phyloP scores from a whole-genome alignment of 2,329 filamentous ascomycete genomes.

The Trichoderma koningii region DNA sequence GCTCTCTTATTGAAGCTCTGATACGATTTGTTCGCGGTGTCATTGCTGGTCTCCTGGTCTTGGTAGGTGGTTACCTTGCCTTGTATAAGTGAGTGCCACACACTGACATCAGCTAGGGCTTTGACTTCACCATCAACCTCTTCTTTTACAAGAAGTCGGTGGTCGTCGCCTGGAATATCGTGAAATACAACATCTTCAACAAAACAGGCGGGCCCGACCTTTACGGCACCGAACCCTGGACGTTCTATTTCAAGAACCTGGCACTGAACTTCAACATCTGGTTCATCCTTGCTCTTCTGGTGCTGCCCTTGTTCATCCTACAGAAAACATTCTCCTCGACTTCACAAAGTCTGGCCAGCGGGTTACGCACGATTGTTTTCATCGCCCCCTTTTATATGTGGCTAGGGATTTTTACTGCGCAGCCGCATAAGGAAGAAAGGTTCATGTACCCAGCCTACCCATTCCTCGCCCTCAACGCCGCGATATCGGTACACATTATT shows the following conservation, averaged over 20 bases:
- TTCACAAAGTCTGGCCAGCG: conserved; percentile 64
- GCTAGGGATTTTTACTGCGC: conserved; percentile 85
- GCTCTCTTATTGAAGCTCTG: conserved; percentile 61
- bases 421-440: conserved; percentile 96
- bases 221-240: conserved; percentile 95
- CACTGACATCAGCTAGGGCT: conserved; percentile 48
- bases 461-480: conserved; percentile 84
- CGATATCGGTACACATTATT: conserved; percentile 78
- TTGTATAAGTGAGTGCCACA: background rate
- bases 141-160: conserved; percentile 82
- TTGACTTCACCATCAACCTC: conserved; percentile 72
- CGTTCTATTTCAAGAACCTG: conserved; percentile 92
- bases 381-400: conserved; percentile 89
- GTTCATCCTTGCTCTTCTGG: conserved; percentile 77
- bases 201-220: conserved; percentile 81
- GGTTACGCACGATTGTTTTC: conserved; percentile 76
- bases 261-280: conserved; percentile 94
- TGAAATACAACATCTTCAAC: conserved; percentile 93
- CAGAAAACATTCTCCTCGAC: conserved; percentile 68
- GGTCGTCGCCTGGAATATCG: conserved; percentile 86
- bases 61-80: conserved; percentile 55
- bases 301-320: conserved; percentile 72
- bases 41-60: conserved; percentile 64
- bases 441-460: conserved; percentile 99
- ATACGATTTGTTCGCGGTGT: conserved; percentile 67